Percentiles rank a stretch among this genome's conserved stretches.
Evolutionary conservation across 495 filamentous ascomycete species (phyloP).

Genomic region (Talaromyces adpressus): DNA sequence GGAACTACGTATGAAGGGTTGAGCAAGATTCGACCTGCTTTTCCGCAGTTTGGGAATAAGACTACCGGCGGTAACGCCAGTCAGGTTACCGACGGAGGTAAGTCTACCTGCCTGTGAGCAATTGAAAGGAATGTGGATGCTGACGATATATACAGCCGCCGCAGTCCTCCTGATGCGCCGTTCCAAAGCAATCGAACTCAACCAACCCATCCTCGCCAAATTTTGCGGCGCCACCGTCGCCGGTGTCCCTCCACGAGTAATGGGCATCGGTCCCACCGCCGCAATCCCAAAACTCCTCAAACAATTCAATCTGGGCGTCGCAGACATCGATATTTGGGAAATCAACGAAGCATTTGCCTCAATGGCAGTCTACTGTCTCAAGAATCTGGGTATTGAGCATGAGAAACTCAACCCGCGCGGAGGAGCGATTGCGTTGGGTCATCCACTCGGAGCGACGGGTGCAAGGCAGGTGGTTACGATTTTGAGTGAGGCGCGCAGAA

Average conservation of each 20-base stretch:
- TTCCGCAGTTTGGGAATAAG: slow-evolving; percentile 79
- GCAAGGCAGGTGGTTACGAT: slow-evolving; percentile 76
- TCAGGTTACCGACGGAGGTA: slow-evolving; percentile 88
- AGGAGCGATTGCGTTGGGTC: slow-evolving; percentile 73
- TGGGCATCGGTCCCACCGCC: slow-evolving; percentile 93
- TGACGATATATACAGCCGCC: slow-evolving; percentile 46
- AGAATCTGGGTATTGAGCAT: slow-evolving; percentile 68
- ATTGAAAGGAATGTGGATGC: not conserved
- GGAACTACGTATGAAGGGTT: slow-evolving; percentile 82
- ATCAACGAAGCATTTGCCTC: slow-evolving; percentile 97
- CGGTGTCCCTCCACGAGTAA: slow-evolving; percentile 84
- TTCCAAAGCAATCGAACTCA: slow-evolving; percentile 75
- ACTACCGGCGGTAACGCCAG: slow-evolving; percentile 93
- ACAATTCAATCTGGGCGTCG: slow-evolving; percentile 70
- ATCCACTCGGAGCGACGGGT: slow-evolving; percentile 77
- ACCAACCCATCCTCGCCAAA: slow-evolving; percentile 90
- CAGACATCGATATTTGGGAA: slow-evolving; percentile 85
- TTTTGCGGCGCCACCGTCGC: slow-evolving; percentile 88
- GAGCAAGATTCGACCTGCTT: slow-evolving; percentile 82
- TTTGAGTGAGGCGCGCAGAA: slow-evolving; percentile 70
- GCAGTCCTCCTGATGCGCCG: slow-evolving; percentile 91
- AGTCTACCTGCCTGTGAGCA: slow-evolving; percentile 9
- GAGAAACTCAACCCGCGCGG: slow-evolving; percentile 86
- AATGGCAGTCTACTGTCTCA: slow-evolving; percentile 91
- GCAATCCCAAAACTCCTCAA: slow-evolving; percentile 89